Evolutionary conservation across 2,329 filamentous ascomycete genomes (phyloP), one percentile per base, ranked within the genome.

Genomic region (Beauveria medogensis): DNA sequence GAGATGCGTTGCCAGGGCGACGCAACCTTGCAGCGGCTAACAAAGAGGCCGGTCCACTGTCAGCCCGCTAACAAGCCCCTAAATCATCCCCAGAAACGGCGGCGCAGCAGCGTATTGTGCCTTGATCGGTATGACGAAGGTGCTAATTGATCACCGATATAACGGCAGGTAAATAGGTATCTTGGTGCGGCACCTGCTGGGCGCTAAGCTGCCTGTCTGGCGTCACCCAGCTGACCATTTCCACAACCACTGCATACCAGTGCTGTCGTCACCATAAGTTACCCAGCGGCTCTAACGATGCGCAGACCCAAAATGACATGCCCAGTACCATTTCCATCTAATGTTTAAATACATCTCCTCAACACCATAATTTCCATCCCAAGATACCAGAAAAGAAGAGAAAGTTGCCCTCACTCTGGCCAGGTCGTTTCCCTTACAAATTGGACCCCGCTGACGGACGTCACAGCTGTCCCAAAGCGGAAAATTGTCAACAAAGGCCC

Each of bases 401-500:
- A 61, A 64, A 61, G 57, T 55, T 60, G 61, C 46, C 51, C 54
- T 60, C 50, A 46, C 50, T 61, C 55, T 55, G 61, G 55, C 60
- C 53, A 47, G 46, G 59, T 63, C 55, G 52, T 61, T 22, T 55
- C 47, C 34, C 47, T 59, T 18, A 16, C 55, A 44, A 47, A 62
- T 61, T 52, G 59, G 53, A 53, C 65, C 64, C 62, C 63, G 64
- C 64, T 64, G 56, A 63, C 60, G 56, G 54, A 55, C 63, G 63
- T 65, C 64, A 65, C 64, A 71, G 72, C 69, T 71, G 67, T 73
- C 73, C 72, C 64, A 71, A 72, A 70, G 65, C 68, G 73, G 73
- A 69, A 67, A 70, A 71, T 70, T 69, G 73, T 75, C 75, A 76
- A 75, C 74, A 76, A 75, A 73, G 60, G 68, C 63, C 71, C 69